These are phyloP conservation scores for Alternaria tenuissima DNA, from an alignment of 2,329 filamentous ascomycete species.

Conservation along the genomic window DNA sequence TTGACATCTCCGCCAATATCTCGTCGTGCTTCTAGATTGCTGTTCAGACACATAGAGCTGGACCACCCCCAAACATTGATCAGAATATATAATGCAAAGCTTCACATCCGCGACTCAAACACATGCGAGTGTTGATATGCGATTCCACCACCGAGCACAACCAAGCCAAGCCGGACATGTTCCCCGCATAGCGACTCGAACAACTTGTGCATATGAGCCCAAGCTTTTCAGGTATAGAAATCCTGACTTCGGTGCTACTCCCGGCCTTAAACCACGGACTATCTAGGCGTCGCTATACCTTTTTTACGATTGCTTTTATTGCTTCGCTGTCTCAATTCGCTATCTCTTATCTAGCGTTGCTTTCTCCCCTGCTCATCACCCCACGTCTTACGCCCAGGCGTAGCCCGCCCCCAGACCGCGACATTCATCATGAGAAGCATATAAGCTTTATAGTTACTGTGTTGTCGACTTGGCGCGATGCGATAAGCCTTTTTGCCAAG, in stretches of 20 bases:
- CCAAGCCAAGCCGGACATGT: neutral
- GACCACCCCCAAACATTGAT: neutral
- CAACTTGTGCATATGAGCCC: neutral
- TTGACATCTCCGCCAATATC: neutral
- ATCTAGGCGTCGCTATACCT: neutral
- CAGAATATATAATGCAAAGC: neutral
- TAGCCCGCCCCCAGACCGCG: neutral
- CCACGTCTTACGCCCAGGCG: neutral
- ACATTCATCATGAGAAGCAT: slow-evolving; percentile 3
- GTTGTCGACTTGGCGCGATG: slow-evolving; percentile 11
- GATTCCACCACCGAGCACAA: neutral
- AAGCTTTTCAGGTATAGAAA: neutral
- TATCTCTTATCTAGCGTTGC: slow-evolving; percentile 2
- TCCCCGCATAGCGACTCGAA: neutral
- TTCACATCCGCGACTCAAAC: neutral
- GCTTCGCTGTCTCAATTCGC: neutral
- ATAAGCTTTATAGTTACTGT: slow-evolving; percentile 14
- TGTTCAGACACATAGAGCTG: neutral
- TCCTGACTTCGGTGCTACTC: neutral
- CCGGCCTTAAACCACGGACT: neutral
- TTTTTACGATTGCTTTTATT: neutral
- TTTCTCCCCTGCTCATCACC: neutral
- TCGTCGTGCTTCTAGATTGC: neutral
- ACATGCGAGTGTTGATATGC: neutral
- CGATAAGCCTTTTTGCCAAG: slow-evolving; percentile 23